Evolutionary conservation across 371 early-diverging fungal genomes (phyloP).

Genomic region (Haplosporangium sp.): DNA sequence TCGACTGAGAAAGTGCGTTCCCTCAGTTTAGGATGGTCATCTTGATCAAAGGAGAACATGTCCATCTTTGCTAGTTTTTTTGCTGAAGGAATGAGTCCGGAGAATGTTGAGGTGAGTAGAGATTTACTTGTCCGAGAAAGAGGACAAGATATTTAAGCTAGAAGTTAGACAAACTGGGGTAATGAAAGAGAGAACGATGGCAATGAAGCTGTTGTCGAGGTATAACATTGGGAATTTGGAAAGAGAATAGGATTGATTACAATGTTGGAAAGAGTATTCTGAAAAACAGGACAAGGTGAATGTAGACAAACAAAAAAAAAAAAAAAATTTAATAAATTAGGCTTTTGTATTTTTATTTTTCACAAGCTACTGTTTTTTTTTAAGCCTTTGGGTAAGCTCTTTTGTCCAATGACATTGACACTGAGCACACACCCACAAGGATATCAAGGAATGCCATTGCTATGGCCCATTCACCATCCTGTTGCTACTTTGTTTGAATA

Average conservation of each 20-base stretch:
- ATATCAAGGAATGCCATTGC: too few relatives aligned
- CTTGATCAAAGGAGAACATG: slow-evolving; percentile 52
- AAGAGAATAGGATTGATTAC: not conserved
- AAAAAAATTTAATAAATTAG: slow-evolving; percentile 1
- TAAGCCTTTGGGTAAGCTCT: too few relatives aligned
- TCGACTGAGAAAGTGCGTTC: slow-evolving; percentile 47
- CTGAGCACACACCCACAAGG: too few relatives aligned
- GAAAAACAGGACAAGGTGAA: slow-evolving; percentile 10
- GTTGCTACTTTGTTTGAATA: not conserved
- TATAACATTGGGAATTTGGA: slow-evolving; percentile 42
- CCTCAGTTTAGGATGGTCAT: slow-evolving; percentile 53
- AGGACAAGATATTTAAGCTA: slow-evolving; percentile 2
- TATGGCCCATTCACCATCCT: too few relatives aligned
- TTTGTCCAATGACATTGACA: too few relatives aligned
- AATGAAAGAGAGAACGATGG: slow-evolving; percentile 42
- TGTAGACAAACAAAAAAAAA: slow-evolving; percentile 8
- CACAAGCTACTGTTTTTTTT: not conserved
- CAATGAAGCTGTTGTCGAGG: slow-evolving; percentile 20
- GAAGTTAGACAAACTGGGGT: slow-evolving; percentile 52
- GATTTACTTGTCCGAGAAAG: slow-evolving; percentile 19
- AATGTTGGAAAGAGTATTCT: slow-evolving; percentile 1
- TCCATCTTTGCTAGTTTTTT: slow-evolving; percentile 31
- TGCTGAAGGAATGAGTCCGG: not conserved
- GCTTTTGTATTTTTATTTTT: not conserved
- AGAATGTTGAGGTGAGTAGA: not conserved